A percentile compares a stretch with the other conserved stretches of the same genome.
These are phyloP conservation scores for Phialophora macrospora DNA, from an alignment of 2,329 filamentous ascomycete species.

Conservation along the genomic window DNA sequence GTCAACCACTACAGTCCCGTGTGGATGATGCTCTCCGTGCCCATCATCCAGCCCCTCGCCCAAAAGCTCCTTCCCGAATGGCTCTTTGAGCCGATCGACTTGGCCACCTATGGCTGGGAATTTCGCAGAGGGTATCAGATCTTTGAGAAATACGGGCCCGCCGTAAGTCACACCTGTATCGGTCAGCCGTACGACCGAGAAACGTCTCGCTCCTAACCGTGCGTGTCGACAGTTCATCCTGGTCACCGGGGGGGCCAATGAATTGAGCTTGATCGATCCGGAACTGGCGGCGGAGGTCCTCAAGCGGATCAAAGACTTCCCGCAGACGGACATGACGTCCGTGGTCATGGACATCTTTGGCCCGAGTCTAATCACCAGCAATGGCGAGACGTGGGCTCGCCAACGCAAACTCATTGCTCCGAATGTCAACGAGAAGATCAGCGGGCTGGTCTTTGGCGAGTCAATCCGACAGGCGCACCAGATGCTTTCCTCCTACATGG, in stretches of 20 bases:
- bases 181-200: neutral
- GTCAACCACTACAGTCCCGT: constrained; percentile 36
- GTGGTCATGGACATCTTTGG: constrained; percentile 46
- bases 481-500: constrained; percentile 43
- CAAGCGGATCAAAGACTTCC: constrained; percentile 46
- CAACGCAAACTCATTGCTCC: constrained; percentile 47
- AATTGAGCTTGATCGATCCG: constrained; percentile 42
- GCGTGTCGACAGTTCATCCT: constrained; percentile 39
- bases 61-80: constrained; percentile 40
- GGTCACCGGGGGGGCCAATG: constrained; percentile 41
- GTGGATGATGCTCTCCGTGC: constrained; percentile 42
- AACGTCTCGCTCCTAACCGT: neutral
- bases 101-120: constrained; percentile 45
- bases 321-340: constrained; percentile 39
- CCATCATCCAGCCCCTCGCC: constrained; percentile 36
- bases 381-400: constrained; percentile 44
- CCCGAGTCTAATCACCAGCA: constrained; percentile 41
- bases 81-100: constrained; percentile 39
- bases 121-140: constrained; percentile 40
- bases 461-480: constrained; percentile 41
- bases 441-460: constrained; percentile 45
- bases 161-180: constrained; percentile 4
- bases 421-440: constrained; percentile 47
- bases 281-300: constrained; percentile 42
- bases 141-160: constrained; percentile 41